These are phyloP conservation scores for Phytophthora quininea DNA, from an alignment of 352 stramenopile species.

Conservation along the genomic window DNA sequence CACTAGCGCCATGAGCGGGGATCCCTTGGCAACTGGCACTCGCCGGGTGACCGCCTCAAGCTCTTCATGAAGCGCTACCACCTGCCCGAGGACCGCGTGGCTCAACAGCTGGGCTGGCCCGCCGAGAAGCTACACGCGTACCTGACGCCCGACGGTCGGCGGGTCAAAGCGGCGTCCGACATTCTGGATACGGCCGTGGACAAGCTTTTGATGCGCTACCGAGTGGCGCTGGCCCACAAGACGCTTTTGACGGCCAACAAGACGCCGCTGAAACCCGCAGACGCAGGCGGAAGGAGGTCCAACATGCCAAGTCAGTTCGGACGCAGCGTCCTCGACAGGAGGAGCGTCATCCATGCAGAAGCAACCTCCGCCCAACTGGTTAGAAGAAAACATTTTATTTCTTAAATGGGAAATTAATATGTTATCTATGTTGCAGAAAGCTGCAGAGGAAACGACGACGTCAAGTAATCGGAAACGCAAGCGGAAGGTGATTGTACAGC, in stretches of 20 bases:
- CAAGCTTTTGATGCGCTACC: slow-evolving; percentile 67
- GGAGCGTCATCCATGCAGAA: slow-evolving; percentile 46
- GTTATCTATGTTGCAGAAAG: slow-evolving; percentile 24
- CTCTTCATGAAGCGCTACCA: slow-evolving; percentile 67
- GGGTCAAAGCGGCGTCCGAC: slow-evolving; percentile 38
- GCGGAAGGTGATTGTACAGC: slow-evolving; percentile 51
- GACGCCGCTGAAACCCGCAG: slow-evolving; percentile 42
- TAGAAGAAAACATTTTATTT: neutral
- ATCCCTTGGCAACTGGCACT: slow-evolving; percentile 32
- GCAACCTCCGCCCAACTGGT: slow-evolving; percentile 43
- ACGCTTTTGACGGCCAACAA: slow-evolving; percentile 30
- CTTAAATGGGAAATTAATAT: neutral
- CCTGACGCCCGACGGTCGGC: slow-evolving; percentile 52
- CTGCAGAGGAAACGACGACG: slow-evolving; percentile 13
- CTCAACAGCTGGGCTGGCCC: slow-evolving; percentile 59
- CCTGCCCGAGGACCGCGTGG: slow-evolving; percentile 48
- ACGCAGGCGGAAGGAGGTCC: slow-evolving; percentile 44
- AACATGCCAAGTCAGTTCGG: slow-evolving; percentile 44
- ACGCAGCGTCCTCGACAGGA: slow-evolving; percentile 39
- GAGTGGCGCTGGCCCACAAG: slow-evolving; percentile 50
- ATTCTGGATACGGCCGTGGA: slow-evolving; percentile 65
- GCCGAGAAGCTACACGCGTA: slow-evolving; percentile 59
- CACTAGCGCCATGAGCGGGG: slow-evolving; percentile 36
- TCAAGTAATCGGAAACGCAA: slow-evolving; percentile 63
- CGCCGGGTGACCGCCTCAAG: slow-evolving; percentile 58